Evolutionary conservation across 2,329 filamentous ascomycete species (phyloP).

Genomic region (Phaeosphaeria sp.): DNA sequence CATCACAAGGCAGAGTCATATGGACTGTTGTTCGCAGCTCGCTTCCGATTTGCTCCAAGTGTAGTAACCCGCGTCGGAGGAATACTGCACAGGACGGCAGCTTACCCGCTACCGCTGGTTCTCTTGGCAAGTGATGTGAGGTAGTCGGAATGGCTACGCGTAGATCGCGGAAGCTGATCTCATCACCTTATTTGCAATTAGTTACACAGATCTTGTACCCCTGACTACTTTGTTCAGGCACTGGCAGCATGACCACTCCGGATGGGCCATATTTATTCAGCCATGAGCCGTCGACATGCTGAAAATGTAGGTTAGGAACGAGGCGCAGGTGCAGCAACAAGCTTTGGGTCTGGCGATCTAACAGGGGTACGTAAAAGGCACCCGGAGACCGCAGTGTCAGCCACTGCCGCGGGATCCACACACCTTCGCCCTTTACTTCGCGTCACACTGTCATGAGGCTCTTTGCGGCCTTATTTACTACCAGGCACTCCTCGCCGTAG

Average conservation of each 20-base stretch:
- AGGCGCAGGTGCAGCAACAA: constrained; percentile 4
- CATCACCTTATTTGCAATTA: constrained; percentile 23
- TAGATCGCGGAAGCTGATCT: constrained; percentile 29
- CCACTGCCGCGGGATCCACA: constrained; percentile 36
- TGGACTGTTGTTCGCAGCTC: constrained; percentile 3
- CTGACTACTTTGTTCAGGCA: not conserved
- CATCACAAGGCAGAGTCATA: constrained; percentile 29
- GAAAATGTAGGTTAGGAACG: not conserved
- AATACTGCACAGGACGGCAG: not conserved
- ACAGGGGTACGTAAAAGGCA: constrained; percentile 23
- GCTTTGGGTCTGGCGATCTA: constrained; percentile 1
- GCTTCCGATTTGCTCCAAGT: constrained; percentile 5
- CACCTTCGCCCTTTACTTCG: constrained; percentile 13
- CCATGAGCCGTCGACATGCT: not conserved
- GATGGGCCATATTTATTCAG: not conserved
- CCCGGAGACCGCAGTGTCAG: constrained; percentile 24
- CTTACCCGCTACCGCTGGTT: not conserved
- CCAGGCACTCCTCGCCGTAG: not conserved
- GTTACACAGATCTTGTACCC: constrained; percentile 4
- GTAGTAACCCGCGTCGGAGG: not conserved
- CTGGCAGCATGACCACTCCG: not conserved
- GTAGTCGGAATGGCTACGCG: constrained; percentile 8
- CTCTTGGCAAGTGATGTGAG: constrained; percentile 4
- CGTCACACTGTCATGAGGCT: constrained; percentile 32
- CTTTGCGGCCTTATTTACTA: constrained; percentile 32